Conservation (phyloP, 495 filamentous ascomycete species). For the Penicillium lividum region DNA sequence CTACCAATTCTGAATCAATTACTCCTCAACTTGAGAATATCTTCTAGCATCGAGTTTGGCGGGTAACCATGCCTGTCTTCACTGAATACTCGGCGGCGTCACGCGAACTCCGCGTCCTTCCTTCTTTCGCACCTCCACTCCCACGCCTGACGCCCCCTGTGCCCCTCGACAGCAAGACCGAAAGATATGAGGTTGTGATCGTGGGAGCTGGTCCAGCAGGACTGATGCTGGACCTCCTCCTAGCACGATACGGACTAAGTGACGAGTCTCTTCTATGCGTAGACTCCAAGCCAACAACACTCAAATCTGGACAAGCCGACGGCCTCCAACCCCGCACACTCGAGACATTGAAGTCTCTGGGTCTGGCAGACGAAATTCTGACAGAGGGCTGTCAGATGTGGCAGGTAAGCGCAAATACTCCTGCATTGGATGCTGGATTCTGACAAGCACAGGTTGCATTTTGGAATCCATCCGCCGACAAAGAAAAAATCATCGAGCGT, state of each 20-base stretch:
- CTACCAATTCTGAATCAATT: background rate
- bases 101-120: constrained; percentile 42
- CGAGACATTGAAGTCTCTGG: constrained; percentile 59
- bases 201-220: constrained; percentile 51
- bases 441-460: constrained; percentile 43
- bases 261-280: constrained; percentile 47
- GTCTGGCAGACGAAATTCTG: constrained; percentile 39
- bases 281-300: constrained; percentile 43
- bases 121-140: constrained; percentile 44
- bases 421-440: background rate
- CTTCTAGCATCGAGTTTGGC: too few species aligned
- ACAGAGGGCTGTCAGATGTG: constrained; percentile 40
- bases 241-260: constrained; percentile 50
- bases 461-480: constrained; percentile 50
- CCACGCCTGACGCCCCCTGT: constrained; percentile 34
- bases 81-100: constrained; percentile 40
- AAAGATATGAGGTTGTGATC: constrained; percentile 48
- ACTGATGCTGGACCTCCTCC: constrained; percentile 46
- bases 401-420: constrained; percentile 44
- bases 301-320: constrained; percentile 63
- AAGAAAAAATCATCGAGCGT: constrained; percentile 51
- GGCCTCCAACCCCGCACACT: constrained; percentile 62
- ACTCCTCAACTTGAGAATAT: background rate
- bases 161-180: constrained; percentile 12
- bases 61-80: constrained; percentile 45